Evolutionary conservation across 2,329 filamentous ascomycete genomes (phyloP).

Genomic region (Rhytidhysteron rufulum): DNA sequence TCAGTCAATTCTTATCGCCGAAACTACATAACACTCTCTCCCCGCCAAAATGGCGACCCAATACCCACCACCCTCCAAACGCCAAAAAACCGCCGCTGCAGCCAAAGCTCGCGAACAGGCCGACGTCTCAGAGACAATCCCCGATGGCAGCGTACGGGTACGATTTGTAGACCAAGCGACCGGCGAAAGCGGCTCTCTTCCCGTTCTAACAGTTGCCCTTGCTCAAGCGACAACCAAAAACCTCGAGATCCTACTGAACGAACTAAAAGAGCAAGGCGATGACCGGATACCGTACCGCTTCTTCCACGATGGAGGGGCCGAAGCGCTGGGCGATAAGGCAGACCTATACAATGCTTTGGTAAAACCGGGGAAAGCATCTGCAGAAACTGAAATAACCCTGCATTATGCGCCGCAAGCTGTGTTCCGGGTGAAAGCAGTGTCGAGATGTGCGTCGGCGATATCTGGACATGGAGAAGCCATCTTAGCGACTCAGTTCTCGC

Average conservation of each 20-base stretch:
- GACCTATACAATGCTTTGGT: conserved; percentile 41
- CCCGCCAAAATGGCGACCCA: conserved; percentile 67
- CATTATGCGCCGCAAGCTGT: conserved; percentile 80
- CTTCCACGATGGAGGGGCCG: conserved; percentile 48
- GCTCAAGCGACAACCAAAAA: conserved; percentile 86
- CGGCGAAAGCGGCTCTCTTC: conserved; percentile 64
- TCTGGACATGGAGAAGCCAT: conserved; percentile 91
- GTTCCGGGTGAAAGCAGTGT: conserved; percentile 88
- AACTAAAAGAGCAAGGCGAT: conserved; percentile 64
- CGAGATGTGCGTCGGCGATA: conserved; percentile 82
- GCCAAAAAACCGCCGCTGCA: conserved; percentile 72
- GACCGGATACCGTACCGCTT: conserved; percentile 66
- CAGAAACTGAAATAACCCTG: conserved; percentile 60
- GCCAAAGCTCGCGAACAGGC: conserved; percentile 72
- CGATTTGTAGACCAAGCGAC: conserved; percentile 83
- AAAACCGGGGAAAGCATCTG: conserved; percentile 42
- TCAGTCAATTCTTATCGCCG: too few relatives aligned
- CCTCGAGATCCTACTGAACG: conserved; percentile 81
- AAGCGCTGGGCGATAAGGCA: conserved; percentile 43
- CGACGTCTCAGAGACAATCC: conserved; percentile 62
- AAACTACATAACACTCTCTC: too few relatives aligned
- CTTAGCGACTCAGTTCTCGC: conserved; percentile 80
- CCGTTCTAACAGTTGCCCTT: conserved; percentile 68
- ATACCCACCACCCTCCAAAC: conserved; percentile 80
- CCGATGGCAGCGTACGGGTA: conserved; percentile 74